phyloP scores from a whole-genome alignment of 768 basidiomycete genomes.

The Russula sp. region DNA sequence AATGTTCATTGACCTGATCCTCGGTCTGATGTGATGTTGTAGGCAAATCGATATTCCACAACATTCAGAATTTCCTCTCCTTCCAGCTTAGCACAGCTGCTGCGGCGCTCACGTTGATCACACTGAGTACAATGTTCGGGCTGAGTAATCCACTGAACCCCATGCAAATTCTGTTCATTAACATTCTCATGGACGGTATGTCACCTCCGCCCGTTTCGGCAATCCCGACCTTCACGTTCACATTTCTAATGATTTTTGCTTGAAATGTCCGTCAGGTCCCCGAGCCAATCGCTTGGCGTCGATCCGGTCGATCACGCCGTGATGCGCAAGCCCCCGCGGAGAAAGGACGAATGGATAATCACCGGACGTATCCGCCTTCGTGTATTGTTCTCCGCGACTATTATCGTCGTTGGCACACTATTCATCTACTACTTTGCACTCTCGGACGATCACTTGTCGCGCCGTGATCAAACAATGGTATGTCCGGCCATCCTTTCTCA shows the following conservation, averaged over 20 bases:
- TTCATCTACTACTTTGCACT: constrained; percentile 84
- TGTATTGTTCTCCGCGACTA: constrained; percentile 88
- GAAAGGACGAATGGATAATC: constrained; percentile 88
- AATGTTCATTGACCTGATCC: constrained; percentile 21
- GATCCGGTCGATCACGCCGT: constrained; percentile 93
- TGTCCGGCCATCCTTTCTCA: constrained; percentile 31
- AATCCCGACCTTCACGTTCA: too few species aligned
- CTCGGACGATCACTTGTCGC: constrained; percentile 73
- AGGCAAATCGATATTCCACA: constrained; percentile 98
- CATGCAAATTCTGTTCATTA: constrained; percentile 99
- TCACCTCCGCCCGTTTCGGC: constrained; percentile 29
- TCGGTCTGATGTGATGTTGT: constrained; percentile 4
- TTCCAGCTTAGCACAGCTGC: constrained; percentile 99
- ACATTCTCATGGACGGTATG: constrained; percentile 95
- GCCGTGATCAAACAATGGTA: constrained; percentile 95
- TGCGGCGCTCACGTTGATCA: constrained; percentile 92
- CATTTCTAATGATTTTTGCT: background rate
- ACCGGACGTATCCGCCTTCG: constrained; percentile 67
- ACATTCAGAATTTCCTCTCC: constrained; percentile 95
- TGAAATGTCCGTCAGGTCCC: constrained; percentile 59
- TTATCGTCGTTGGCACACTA: constrained; percentile 86
- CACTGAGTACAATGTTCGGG: constrained; percentile 85
- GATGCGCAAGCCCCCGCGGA: constrained; percentile 90
- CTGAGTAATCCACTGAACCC: constrained; percentile 92
- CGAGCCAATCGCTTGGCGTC: constrained; percentile 93